Evolutionary conservation across 306 rosid genomes (phyloP).

Genomic region (Vigna mungo): DNA sequence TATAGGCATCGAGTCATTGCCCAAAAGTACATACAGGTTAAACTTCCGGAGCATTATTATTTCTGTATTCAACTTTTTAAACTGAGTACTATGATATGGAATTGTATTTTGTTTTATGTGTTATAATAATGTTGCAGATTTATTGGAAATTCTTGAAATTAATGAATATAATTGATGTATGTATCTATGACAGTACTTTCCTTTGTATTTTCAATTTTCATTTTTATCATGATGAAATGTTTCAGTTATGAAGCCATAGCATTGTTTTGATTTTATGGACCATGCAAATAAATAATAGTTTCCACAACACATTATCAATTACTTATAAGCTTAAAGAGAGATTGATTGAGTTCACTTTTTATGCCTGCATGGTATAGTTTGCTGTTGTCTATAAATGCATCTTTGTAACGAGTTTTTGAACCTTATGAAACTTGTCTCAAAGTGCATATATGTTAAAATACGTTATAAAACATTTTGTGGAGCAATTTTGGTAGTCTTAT

Average conservation of each 20-base stretch:
- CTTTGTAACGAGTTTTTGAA: background rate
- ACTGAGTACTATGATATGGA: slow-evolving; percentile 9
- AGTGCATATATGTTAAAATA: slow-evolving; percentile 12
- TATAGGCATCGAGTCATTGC: slow-evolving; percentile 82
- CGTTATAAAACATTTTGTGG: slow-evolving; percentile 21
- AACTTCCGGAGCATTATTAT: slow-evolving; percentile 33
- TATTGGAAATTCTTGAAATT: slow-evolving; percentile 5
- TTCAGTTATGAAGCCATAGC: slow-evolving; percentile 22
- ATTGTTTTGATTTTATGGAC: slow-evolving; percentile 12
- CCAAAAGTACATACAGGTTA: slow-evolving; percentile 71
- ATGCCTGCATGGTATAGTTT: background rate
- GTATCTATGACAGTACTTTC: background rate
- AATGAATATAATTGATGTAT: slow-evolving; percentile 1
- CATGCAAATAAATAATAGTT: slow-evolving; percentile 1
- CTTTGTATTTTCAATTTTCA: background rate
- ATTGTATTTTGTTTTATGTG: background rate
- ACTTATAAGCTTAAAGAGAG: background rate
- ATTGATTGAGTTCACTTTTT: slow-evolving; percentile 7
- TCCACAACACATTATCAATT: background rate
- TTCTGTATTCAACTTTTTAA: slow-evolving; percentile 26
- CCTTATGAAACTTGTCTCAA: background rate
- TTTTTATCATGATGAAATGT: slow-evolving; percentile 8
- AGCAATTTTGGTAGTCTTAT: slow-evolving; percentile 27
- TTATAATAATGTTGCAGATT: slow-evolving; percentile 3
- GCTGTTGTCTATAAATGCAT: background rate